A percentile compares a stretch with the other conserved stretches of the same genome.
phyloP scores from a whole-genome alignment of 1,139 yeast genomes.

The Scheffersomyces segobiensis region DNA sequence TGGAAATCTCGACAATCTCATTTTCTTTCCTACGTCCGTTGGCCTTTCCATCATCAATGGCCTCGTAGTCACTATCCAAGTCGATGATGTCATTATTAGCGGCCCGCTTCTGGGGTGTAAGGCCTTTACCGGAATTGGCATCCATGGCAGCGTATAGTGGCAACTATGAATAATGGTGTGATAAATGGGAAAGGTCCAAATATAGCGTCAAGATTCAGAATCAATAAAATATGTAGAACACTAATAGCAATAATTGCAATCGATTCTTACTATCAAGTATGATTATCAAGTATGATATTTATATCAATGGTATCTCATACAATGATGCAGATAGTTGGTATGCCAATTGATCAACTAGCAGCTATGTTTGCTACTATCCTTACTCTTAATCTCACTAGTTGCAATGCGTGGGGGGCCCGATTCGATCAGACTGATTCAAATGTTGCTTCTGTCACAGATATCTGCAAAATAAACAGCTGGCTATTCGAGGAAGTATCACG shows the following conservation, averaged over 20 bases:
- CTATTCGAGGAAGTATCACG: background rate
- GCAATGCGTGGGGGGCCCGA: background rate
- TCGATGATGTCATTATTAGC: conserved; percentile 1
- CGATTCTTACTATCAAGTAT: background rate
- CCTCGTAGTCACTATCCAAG: conserved; percentile 8
- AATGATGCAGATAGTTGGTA: background rate
- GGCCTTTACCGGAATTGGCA: background rate
- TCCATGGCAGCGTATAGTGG: background rate
- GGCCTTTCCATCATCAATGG: conserved; percentile 9
- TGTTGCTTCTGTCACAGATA: background rate
- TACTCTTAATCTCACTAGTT: background rate
- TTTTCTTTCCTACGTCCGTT: conserved; percentile 12
- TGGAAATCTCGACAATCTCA: conserved; percentile 7
- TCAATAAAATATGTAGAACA: background rate
- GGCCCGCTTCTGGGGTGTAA: background rate
- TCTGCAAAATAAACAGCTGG: background rate
- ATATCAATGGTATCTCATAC: background rate
- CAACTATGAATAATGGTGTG: background rate
- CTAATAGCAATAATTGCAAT: background rate
- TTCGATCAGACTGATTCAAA: background rate
- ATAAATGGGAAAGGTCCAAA: background rate
- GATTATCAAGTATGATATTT: background rate
- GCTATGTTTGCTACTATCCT: background rate
- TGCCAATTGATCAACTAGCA: background rate
- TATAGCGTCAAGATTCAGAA: background rate